phyloP scores from a whole-genome alignment of 2,329 filamentous ascomycete genomes.

The Atkinsonella texensis region DNA sequence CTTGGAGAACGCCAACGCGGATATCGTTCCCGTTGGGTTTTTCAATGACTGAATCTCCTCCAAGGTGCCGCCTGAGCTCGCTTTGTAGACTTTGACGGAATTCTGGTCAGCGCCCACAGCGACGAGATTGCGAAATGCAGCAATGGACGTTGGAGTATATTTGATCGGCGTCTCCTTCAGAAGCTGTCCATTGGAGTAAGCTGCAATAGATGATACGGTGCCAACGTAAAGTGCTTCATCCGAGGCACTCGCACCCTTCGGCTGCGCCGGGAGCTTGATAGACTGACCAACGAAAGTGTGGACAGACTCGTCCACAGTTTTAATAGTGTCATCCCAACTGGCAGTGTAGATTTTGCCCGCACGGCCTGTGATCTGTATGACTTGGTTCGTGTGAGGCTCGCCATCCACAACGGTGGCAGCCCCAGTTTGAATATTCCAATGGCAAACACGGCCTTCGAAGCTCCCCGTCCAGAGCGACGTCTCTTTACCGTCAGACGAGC shows the following conservation, averaged over 20 bases:
- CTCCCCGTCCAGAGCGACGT: slow-evolving; percentile 77
- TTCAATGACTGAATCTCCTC: slow-evolving; percentile 45
- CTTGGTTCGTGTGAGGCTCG: slow-evolving; percentile 72
- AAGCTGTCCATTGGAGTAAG: slow-evolving; percentile 49
- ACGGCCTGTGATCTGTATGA: slow-evolving; percentile 58
- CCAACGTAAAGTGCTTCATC: slow-evolving; percentile 44
- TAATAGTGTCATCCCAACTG: slow-evolving; percentile 87
- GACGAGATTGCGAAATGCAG: slow-evolving; percentile 53
- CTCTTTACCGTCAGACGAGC: slow-evolving; percentile 34
- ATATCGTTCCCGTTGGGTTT: slow-evolving; percentile 59
- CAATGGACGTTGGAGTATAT: slow-evolving; percentile 58
- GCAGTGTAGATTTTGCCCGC: slow-evolving; percentile 65
- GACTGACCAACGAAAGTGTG: slow-evolving; percentile 63
- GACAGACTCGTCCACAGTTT: slow-evolving; percentile 61
- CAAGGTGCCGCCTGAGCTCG: slow-evolving; percentile 43
- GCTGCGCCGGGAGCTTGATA: slow-evolving; percentile 63
- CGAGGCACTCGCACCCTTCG: slow-evolving; percentile 56
- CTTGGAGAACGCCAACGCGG: slow-evolving; percentile 71
- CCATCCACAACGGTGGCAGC: slow-evolving; percentile 62
- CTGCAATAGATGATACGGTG: slow-evolving; percentile 36
- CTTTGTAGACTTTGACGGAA: slow-evolving; percentile 58
- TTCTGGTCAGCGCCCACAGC: slow-evolving; percentile 69
- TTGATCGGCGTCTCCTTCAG: slow-evolving; percentile 46
- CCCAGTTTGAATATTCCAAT: slow-evolving; percentile 68
- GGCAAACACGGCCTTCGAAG: slow-evolving; percentile 77